A percentile compares a stretch with the other conserved stretches of the same genome.
Evolutionary conservation across 2,329 filamentous ascomycete species (phyloP).

Genomic region (Cordyceps tenuipes): DNA sequence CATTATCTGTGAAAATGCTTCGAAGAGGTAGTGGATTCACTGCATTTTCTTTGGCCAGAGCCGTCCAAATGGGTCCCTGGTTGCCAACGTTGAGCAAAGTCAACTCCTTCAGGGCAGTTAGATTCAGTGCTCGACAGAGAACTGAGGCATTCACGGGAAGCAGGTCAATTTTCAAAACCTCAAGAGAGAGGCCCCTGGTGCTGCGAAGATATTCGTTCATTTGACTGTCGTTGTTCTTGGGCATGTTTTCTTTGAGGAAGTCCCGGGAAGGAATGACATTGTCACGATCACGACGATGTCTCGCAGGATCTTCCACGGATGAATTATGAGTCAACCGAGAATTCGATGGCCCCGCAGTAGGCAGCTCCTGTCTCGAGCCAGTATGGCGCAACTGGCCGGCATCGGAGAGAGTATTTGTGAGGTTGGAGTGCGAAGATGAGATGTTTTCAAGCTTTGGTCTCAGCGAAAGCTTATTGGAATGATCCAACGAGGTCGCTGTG

Average conservation of each 20-base stretch:
- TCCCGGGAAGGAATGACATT: not conserved
- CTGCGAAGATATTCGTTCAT: conserved; percentile 47
- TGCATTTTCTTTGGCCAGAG: conserved; percentile 47
- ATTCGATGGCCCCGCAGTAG: not conserved
- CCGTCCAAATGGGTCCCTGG: conserved; percentile 51
- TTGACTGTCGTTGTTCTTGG: conserved; percentile 1
- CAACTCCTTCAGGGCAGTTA: conserved; percentile 46
- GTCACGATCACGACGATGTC: not conserved
- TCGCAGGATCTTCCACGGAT: not conserved
- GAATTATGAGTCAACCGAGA: not conserved
- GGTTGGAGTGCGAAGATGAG: not conserved
- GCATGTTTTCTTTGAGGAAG: not conserved
- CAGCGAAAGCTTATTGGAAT: not conserved
- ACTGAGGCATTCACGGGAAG: conserved; percentile 53
- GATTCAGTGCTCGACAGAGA: conserved; percentile 46
- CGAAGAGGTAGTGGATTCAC: conserved; percentile 41
- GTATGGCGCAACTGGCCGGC: not conserved
- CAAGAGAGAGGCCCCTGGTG: conserved; percentile 49
- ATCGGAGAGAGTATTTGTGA: not conserved
- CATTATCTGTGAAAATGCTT: conserved; percentile 56
- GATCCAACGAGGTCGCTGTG: not conserved
- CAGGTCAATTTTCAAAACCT: conserved; percentile 46
- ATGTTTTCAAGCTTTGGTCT: not conserved
- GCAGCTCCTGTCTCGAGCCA: not conserved
- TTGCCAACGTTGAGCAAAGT: conserved; percentile 56